These are phyloP conservation scores for Rhodomyrtus tomentosa DNA, from an alignment of 345 rosid species.

Conservation along the genomic window DNA sequence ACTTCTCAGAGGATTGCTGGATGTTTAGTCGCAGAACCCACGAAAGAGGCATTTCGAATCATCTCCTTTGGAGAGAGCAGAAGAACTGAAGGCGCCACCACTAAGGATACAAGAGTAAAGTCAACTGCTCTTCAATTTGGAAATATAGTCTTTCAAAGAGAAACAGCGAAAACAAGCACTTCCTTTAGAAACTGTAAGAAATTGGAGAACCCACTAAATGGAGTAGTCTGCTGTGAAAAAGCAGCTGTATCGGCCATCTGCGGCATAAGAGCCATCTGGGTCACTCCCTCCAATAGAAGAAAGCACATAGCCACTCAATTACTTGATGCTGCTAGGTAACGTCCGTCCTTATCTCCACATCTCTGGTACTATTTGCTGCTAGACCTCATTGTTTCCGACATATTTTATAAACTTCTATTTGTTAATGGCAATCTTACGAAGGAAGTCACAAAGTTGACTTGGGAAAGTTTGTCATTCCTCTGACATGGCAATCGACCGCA, in stretches of 20 bases:
- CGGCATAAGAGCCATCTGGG: conserved; percentile 90
- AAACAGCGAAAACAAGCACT: conserved; percentile 27
- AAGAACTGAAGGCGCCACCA: not conserved
- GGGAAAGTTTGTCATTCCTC: not conserved
- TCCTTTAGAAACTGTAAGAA: conserved; percentile 3
- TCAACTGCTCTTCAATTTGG: conserved; percentile 58
- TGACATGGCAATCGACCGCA: not conserved
- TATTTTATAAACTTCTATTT: not conserved
- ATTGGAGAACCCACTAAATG: conserved; percentile 7
- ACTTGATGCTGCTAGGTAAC: conserved; percentile 70
- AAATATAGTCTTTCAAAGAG: conserved; percentile 41
- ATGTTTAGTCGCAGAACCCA: conserved; percentile 72
- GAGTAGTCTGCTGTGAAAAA: conserved; percentile 45
- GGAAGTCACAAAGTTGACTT: not conserved
- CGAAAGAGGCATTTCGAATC: conserved; percentile 62
- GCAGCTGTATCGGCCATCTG: conserved; percentile 46
- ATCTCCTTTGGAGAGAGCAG: conserved; percentile 18
- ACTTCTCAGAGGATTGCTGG: conserved; percentile 54
- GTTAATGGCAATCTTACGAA: not conserved
- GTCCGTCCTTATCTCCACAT: not conserved
- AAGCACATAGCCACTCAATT: conserved; percentile 58
- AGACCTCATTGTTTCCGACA: not conserved
- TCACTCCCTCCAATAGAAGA: conserved; percentile 70
- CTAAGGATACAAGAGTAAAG: conserved; percentile 16
- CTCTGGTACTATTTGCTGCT: not conserved